Base-by-base conservation (phyloP, 257 asterid genomes). In the Capsicum pubescens region DNA sequence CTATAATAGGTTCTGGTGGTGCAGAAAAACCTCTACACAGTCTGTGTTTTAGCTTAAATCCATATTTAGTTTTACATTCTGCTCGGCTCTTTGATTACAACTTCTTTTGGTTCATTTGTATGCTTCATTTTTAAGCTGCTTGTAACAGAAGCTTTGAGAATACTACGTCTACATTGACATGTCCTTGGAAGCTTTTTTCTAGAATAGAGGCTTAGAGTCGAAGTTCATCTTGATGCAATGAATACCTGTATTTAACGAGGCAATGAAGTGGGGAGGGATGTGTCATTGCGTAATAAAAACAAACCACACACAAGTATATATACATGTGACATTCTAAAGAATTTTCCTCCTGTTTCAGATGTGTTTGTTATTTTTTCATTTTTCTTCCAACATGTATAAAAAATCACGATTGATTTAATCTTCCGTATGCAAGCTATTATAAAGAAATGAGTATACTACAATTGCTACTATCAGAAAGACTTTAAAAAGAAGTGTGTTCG, bases 231-330 rank as follows among this genome's bases (percentile, higher is more conserved):
- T 39, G 44, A 39, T 39, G 44, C 3, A 39, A 39, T 39, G 72
- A 67, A 14, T 67, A 67, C 74, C 21, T 35, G 21, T 67, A 36
- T 36, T 67, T 3, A 10, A 32, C 7, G 72, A 67, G 77, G 54
- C 77, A 68, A 39, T 15, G 3, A 69, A 39, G 26, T 52, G 4
- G 54, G 54, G 26, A 35, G 74, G 2, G 50, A 48, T 67, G 12
- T 14, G 76, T 67, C 50, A 67, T 67, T 67, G 76, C 19, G 35
- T 66, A 66, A 7, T 36, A 67, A 67, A 67, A 67, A 67, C 76
- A 66, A 66, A 13, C 48, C 72, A 66, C n/a, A 32, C 19, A 67
- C 44, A 39, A 39, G 52, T 68, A 52, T 68, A 26, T 36, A 61
- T 21, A 68, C 52, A 68, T 36, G 52, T 69, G 26, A 69, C 8